Conservation (phyloP, 352 stramenopile species). For the Phytophthora litchii region DNA sequence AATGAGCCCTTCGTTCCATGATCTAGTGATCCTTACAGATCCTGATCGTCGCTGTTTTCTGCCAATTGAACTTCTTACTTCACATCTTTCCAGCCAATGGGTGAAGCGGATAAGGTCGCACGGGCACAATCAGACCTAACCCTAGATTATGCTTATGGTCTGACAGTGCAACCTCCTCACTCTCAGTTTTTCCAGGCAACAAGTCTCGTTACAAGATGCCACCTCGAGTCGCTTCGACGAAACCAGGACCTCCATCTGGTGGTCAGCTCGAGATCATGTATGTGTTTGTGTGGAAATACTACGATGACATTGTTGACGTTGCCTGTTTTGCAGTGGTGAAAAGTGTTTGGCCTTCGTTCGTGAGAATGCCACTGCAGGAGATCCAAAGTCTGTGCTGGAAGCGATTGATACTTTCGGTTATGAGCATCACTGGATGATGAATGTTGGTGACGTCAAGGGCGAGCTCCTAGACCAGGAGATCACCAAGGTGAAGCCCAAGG, state of each 20-base stretch:
- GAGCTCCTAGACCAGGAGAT: slow-evolving; percentile 47
- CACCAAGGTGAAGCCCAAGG: slow-evolving; percentile 36
- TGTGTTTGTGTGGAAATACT: neutral
- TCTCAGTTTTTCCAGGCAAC: slow-evolving; percentile 1
- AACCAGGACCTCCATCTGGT: slow-evolving; percentile 18
- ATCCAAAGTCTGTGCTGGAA: slow-evolving; percentile 42
- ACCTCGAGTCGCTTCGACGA: slow-evolving; percentile 28
- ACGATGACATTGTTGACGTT: no score
- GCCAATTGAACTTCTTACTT: no score
- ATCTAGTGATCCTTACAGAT: slow-evolving; percentile 12
- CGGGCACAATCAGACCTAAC: slow-evolving; percentile 5
- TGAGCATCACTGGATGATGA: slow-evolving; percentile 49
- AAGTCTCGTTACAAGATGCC: slow-evolving; percentile 18
- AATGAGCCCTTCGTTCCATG: slow-evolving; percentile 22
- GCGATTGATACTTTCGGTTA: slow-evolving; percentile 48
- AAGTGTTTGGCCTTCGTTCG: slow-evolving; percentile 39
- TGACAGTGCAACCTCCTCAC: neutral
- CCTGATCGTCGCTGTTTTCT: neutral
- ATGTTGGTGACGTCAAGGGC: slow-evolving; percentile 51
- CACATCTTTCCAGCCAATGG: slow-evolving; percentile 6
- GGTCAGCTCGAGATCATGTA: slow-evolving; percentile 31
- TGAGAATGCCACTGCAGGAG: slow-evolving; percentile 30
- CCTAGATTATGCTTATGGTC: slow-evolving; percentile 8
- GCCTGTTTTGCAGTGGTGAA: slow-evolving; percentile 10
- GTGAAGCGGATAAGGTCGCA: neutral